A percentile compares a stretch with the other conserved stretches of the same genome.
phyloP scores from a whole-genome alignment of 768 basidiomycete genomes.

The Baorangia bicolor region DNA sequence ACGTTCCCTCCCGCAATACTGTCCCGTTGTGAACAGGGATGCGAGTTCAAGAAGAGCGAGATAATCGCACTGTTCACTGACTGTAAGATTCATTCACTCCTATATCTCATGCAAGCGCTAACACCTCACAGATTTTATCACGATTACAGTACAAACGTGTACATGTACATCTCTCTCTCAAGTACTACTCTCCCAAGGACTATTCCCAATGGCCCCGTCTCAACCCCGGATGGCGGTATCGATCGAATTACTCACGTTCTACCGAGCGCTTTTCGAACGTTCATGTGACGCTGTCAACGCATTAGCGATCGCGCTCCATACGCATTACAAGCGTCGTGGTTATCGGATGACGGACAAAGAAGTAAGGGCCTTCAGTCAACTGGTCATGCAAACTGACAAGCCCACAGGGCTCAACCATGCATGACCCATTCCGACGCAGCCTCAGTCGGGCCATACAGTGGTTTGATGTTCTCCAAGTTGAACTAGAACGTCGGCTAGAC shows the following conservation, averaged over 20 bases:
- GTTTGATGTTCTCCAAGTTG: constrained; percentile 24
- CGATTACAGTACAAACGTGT: neutral
- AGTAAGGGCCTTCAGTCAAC: neutral
- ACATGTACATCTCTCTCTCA: neutral
- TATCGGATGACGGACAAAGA: neutral
- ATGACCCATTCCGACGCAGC: constrained; percentile 34
- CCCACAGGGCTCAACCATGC: constrained; percentile 22
- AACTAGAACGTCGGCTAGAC: constrained; percentile 7
- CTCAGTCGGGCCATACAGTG: constrained; percentile 30
- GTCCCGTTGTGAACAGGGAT: neutral
- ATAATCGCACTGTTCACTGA: neutral
- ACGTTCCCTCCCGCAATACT: neutral
- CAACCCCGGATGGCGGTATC: constrained; percentile 21
- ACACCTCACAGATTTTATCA: neutral
- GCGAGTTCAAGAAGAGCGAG: neutral
- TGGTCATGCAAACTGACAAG: neutral
- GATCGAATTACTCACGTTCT: constrained; percentile 34
- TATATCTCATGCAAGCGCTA: no score
- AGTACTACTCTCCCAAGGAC: neutral
- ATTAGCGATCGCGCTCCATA: neutral
- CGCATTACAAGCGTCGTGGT: constrained; percentile 15
- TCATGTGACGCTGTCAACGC: constrained; percentile 33
- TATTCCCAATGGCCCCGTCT: neutral
- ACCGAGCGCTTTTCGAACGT: constrained; percentile 33
- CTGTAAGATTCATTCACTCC: neutral